Conservation (phyloP, 805 yeast species). For the Lipomyces yamadae region DNA sequence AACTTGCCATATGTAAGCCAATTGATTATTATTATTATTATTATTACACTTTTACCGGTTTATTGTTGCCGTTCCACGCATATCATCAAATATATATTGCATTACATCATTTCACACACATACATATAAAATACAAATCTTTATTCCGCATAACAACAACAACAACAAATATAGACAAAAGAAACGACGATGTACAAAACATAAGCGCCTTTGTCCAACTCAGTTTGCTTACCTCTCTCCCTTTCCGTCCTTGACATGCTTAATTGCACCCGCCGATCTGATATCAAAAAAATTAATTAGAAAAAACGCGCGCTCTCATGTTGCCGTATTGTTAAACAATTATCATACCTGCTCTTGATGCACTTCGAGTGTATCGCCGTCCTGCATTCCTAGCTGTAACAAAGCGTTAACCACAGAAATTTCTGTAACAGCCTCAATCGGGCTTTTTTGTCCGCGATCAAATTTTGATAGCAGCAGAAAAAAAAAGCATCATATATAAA, state of each 20-base stretch:
- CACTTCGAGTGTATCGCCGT: slow-evolving; percentile 95
- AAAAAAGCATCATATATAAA: too few species aligned
- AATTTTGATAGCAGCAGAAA: too few species aligned
- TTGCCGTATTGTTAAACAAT: background rate
- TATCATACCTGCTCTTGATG: slow-evolving; percentile 81
- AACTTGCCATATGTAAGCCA: background rate
- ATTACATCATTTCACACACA: background rate
- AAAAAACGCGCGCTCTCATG: background rate
- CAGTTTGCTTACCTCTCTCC: too few species aligned
- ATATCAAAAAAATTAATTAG: background rate
- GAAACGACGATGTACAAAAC: too few species aligned
- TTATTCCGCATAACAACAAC: background rate
- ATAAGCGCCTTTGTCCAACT: too few species aligned
- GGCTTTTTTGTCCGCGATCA: too few species aligned
- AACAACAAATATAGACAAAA: background rate
- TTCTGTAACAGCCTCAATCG: background rate
- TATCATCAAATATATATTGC: background rate
- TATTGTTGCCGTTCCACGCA: background rate
- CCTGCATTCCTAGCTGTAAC: slow-evolving; percentile 76
- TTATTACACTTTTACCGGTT: too few species aligned
- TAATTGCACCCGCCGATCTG: background rate
- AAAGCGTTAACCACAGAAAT: background rate
- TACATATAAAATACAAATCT: background rate
- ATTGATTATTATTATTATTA: background rate
- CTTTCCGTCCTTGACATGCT: too few species aligned